Evolutionary conservation across 2,329 filamentous ascomycete species (phyloP).

Genomic region (Aureobasidium mangrovei): DNA sequence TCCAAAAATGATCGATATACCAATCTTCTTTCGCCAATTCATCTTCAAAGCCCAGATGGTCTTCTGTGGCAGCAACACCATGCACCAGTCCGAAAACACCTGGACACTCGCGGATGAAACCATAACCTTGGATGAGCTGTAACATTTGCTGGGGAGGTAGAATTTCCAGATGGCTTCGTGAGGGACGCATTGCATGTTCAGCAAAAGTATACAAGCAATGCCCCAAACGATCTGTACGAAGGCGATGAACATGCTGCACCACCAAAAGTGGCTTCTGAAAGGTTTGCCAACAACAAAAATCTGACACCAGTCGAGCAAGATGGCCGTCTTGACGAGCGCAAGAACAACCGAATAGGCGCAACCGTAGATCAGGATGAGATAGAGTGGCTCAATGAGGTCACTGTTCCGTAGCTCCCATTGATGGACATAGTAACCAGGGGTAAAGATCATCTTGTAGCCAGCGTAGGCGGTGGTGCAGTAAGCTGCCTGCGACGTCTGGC

Average conservation of each 20-base stretch:
- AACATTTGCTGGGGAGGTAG: not conserved
- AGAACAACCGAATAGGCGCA: not conserved
- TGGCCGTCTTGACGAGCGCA: not conserved
- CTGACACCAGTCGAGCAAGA: not conserved
- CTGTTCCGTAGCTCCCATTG: not conserved
- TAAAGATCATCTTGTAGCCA: not conserved
- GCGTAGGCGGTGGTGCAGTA: not conserved
- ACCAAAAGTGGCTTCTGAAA: not conserved
- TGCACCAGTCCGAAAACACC: not conserved
- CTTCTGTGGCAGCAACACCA: not conserved
- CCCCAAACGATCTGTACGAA: not conserved
- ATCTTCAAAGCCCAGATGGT: not conserved
- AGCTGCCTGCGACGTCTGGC: not conserved
- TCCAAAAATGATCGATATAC: not conserved
- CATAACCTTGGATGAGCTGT: not conserved
- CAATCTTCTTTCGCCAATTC: not conserved
- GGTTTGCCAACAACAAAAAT: not conserved
- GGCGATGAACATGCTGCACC: not conserved
- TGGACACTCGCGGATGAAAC: not conserved
- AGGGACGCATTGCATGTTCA: not conserved
- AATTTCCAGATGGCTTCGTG: constrained; percentile 2
- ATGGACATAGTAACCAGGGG: constrained; percentile 1
- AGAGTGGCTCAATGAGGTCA: not conserved
- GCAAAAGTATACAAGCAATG: not conserved
- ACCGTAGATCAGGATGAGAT: not conserved